Base-by-base conservation (phyloP, 208 protist species). In the Trypanosoma conorhini region DNA sequence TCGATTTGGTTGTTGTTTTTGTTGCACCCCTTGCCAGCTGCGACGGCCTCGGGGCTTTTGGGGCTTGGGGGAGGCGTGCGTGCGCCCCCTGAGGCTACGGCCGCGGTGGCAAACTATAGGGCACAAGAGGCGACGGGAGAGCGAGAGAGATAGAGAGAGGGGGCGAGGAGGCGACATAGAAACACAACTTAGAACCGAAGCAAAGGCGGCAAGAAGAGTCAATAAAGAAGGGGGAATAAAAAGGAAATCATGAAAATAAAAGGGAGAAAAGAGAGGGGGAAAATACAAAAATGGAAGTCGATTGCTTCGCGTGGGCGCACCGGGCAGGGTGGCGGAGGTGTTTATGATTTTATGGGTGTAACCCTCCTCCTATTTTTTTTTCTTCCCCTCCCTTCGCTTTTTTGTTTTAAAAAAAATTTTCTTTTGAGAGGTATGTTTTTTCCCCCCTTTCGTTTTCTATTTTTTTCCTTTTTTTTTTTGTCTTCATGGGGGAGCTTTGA, bases 401-500 rank as follows among this genome's bases (percentile, higher is more conserved):
- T 54, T 54, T 4, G 26, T 26, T 54, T 38, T 38, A 38, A n/a
- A n/a, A n/a, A n/a, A n/a, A n/a, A n/a, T n/a, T n/a, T n/a, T n/a
- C n/a, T n/a, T n/a, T n/a, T n/a, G n/a, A n/a, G n/a, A n/a, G n/a
- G n/a, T 51, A 22, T n/a, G 46, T 51, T 51, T 51, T 22, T n/a
- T 51, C 2, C 9, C 3, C 21, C 15, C 21, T 10, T 10, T 68
- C 26, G 9, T 70, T 71, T 62, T 63, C 59, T 56, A 63, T 59
- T 35, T 26, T 10, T 54, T 35, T 28, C 17, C 40, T 35, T 28
- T 54, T 57, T 28, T 33, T 48, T 58, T 56, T 44, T 54, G 38
- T 52, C 57, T 1, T 54, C 57, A 54, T 54, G 5, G 12, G 12
- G 17, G 50, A 54, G n/a, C 50, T 19, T 54, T 26, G 17, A 13